phyloP scores from a whole-genome alignment of 495 filamentous ascomycete species.

The Trichoderma gamsii region DNA sequence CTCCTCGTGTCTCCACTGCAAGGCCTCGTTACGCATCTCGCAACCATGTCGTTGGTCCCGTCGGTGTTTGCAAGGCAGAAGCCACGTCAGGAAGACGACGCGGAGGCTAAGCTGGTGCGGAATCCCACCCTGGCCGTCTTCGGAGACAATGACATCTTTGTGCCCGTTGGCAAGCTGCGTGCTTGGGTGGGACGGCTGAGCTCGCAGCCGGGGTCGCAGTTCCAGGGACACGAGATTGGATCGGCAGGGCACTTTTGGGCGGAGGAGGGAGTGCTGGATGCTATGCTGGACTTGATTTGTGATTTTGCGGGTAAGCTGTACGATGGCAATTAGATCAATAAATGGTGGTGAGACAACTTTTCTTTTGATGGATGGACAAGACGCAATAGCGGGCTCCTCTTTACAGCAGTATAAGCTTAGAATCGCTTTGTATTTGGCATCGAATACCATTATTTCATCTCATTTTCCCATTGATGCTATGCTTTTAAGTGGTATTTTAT shows the following conservation, averaged over 20 bases:
- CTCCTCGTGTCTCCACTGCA: conserved; percentile 77
- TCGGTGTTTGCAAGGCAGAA: not conserved
- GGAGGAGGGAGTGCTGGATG: conserved; percentile 53
- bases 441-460: too few relatives aligned
- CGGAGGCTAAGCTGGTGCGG: conserved; percentile 47
- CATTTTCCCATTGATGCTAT: too few relatives aligned
- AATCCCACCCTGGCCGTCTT: conserved; percentile 67
- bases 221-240: conserved; percentile 51
- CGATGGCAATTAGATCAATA: not conserved
- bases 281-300: conserved; percentile 30
- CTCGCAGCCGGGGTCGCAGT: conserved; percentile 33
- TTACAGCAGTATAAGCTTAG: too few relatives aligned
- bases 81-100: conserved; percentile 17
- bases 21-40: conserved; percentile 52
- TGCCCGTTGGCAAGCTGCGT: conserved; percentile 58
- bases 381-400: not conserved
- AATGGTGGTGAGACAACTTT: not conserved
- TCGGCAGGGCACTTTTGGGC: conserved; percentile 82
- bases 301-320: conserved; percentile 10
- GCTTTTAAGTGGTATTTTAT: too few relatives aligned
- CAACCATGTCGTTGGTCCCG: conserved; percentile 45
- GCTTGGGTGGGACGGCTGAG: conserved; percentile 62
- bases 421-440: too few relatives aligned
- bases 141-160: conserved; percentile 74
- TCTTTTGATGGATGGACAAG: not conserved